Conservation (phyloP, 2,329 filamentous ascomycete species). For the Thelonectria blattea region DNA sequence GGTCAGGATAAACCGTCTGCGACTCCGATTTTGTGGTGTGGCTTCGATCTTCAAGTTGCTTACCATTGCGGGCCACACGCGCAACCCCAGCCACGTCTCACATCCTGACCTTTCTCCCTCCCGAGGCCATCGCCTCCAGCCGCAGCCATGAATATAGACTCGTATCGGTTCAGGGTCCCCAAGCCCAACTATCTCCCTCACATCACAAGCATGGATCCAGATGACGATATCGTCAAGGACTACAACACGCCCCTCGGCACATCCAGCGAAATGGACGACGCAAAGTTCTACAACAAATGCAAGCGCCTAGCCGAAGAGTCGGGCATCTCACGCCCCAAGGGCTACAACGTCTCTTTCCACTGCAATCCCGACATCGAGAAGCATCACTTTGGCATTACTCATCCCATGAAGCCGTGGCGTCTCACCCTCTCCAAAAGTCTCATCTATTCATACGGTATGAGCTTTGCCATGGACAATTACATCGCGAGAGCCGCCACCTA, state of each 20-base stretch:
- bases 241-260: constrained; percentile 57
- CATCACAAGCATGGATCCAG: constrained; percentile 56
- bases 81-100: constrained; percentile 6
- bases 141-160: constrained; percentile 47
- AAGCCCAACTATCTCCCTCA: constrained; percentile 67
- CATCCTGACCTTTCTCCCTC: constrained; percentile 7
- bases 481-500: constrained; percentile 82
- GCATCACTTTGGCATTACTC: constrained; percentile 95
- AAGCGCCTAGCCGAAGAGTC: constrained; percentile 63
- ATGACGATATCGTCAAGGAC: constrained; percentile 59
- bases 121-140: constrained; percentile 1
- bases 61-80: constrained; percentile 6
- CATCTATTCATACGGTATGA: constrained; percentile 93
- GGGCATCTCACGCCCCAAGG: constrained; percentile 79
- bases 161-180: constrained; percentile 60
- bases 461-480: constrained; percentile 96
- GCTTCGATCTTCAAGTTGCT: not conserved
- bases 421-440: constrained; percentile 94
- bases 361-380: constrained; percentile 94
- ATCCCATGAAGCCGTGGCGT: constrained; percentile 99
- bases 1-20: not conserved
- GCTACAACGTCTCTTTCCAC: constrained; percentile 93
- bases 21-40: not conserved
- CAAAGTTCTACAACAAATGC: constrained; percentile 62
- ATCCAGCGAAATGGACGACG: constrained; percentile 61